Base-by-base conservation (phyloP, 2,329 filamentous ascomycete species). In the Microsporum canis region DNA sequence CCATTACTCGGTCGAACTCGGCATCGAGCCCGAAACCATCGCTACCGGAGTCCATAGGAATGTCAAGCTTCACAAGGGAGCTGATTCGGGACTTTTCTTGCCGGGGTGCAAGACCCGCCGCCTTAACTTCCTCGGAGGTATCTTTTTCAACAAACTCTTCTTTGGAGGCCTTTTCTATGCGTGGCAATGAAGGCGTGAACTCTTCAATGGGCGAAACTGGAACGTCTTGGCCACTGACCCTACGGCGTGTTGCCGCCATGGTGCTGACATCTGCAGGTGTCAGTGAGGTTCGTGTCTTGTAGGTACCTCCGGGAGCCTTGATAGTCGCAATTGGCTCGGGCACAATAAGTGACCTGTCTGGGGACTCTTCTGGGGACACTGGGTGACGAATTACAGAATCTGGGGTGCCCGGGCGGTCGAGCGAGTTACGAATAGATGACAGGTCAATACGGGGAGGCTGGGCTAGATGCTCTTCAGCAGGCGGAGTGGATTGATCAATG, bases 1-100 rank as follows among this genome's bases (percentile, higher is more conserved):
- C 91, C 69, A 97, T 95, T 61, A 97, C 89, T 63, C 92, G 84
- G 70, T 97, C 91, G 75, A 97, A 96, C 72, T 96, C 94, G 69
- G 88, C 84, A 69, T 95, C 90, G 53, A 97, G 82, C 65, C 90
- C 92, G 65, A 95, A 85, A 63, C 89, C 89, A 63, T 92, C 90
- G 55, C 83, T 79, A 56, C 79, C 78, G 38, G 79, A 76, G 65
- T 91, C 85, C 66, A 95, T 77, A 5, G 90, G 89, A 65, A 96
- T 82, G 69, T 94, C 91, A 57, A 90, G 83, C 68, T 89, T 88
- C 73, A 91, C 87, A 67, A 91, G 84, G 74, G 88, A 91, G 51
- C 85, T 82, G 65, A 88, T 82, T 56, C 88, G 82, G 59, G 84
- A 80, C 45, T 67, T 62, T 14, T 65, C 57, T n/a, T 5, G 43